Evolutionary conservation across 768 basidiomycete species (phyloP), one percentile per base, ranked within the genome.

Genomic region (Pulveroboletus sp.): DNA sequence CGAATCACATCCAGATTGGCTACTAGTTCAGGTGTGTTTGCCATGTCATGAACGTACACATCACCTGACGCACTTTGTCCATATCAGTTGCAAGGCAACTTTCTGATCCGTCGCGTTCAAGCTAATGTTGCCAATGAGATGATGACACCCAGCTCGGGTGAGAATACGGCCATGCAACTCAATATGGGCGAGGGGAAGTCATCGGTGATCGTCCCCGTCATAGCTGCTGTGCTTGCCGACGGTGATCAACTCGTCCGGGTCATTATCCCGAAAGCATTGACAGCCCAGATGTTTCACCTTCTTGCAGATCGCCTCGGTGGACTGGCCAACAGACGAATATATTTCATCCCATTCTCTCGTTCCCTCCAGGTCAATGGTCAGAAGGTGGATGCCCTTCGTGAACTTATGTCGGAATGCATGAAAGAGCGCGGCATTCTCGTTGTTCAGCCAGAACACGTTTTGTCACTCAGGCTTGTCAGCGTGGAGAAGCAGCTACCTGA

Each of bases 101-200:
- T 81, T 35, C 49, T 71, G 6, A 59, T 70, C 24, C 75, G 79
- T 5, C 65, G 67, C 0, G 55, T 79, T 14, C 80, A 81, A 50
- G 60, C 62, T 0, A 44, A 59, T 0, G 61, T 81, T 8, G 75
- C 78, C 1, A 45, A 55, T 5, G 71, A 78, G 43, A 80, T 81
- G 80, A 74, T 77, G 21, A 46, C 57, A 0, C 78, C 80, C 0
- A 49, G 47, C 1, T 68, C 62, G 0, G 49, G 53, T 3, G 14
- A 54, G 8, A 81, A 75, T 43, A 71, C 73, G 0, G 59, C 69
- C 6, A 63, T 76, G 27, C 79, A 81, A 36, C 71, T 81, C 14
- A 79, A 81, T 43, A 82, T 81, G 79, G 79, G 79, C 2, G 79
- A 81, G 47, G 80, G 79, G 1, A 82, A 81, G 51, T 71, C 73